Conservation (phyloP, 2,329 filamentous ascomycete species). For the Cordyceps javanica region DNA sequence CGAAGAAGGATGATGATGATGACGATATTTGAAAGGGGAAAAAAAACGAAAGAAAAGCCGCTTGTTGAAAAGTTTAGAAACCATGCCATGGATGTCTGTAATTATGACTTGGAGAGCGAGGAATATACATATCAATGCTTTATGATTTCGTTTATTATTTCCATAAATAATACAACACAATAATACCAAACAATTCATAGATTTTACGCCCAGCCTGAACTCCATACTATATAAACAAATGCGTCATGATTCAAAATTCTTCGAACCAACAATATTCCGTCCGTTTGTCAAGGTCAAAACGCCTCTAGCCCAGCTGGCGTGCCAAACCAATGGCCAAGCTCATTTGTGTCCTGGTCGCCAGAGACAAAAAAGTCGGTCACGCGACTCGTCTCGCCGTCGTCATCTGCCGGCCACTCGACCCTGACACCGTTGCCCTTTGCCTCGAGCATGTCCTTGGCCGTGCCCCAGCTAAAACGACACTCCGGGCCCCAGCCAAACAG, state of each 20-base stretch:
- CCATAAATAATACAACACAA: background rate
- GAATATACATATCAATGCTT: constrained; percentile 4
- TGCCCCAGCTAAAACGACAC: constrained; percentile 93
- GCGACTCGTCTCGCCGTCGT: constrained; percentile 61
- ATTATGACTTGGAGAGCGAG: constrained; percentile 6
- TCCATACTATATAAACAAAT: background rate
- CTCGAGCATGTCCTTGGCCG: constrained; percentile 88
- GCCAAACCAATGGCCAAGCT: constrained; percentile 80
- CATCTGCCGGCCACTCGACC: constrained; percentile 78
- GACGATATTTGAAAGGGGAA: constrained; percentile 52
- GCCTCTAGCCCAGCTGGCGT: constrained; percentile 61
- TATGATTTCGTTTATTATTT: constrained; percentile 2
- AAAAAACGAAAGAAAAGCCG: background rate
- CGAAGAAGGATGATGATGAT: constrained; percentile 39
- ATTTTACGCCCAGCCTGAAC: background rate
- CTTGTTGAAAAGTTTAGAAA: constrained; percentile 12
- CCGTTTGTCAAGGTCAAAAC: constrained; percentile 42
- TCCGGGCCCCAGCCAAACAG: constrained; percentile 94
- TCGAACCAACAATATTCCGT: background rate
- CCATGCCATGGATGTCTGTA: background rate
- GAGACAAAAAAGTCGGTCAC: constrained; percentile 70
- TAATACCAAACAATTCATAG: too few relatives aligned
- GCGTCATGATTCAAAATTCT: background rate
- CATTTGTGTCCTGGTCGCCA: constrained; percentile 45
- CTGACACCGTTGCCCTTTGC: constrained; percentile 59